A percentile compares a stretch with the other conserved stretches of the same genome.
Conservation (phyloP, 371 early-diverging fungal genomes). For the Lichtheimia ornata region DNA sequence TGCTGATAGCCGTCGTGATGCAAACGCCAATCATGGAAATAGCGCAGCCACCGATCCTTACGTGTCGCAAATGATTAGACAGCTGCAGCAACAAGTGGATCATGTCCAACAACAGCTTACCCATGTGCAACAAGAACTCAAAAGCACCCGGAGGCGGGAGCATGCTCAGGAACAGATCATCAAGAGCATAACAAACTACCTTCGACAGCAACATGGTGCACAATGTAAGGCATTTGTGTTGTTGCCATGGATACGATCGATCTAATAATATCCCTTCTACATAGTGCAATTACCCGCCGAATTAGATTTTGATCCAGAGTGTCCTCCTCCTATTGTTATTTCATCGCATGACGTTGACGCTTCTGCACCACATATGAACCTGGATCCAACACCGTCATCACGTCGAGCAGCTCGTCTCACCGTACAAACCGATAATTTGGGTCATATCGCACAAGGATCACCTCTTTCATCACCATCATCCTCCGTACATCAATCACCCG, state of each 20-base stretch:
- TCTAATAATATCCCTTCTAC: no score
- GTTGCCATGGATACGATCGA: no score
- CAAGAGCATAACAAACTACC: conserved; percentile 53
- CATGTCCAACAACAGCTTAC: conserved; percentile 67
- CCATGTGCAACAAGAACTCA: conserved; percentile 68
- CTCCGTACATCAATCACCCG: neutral
- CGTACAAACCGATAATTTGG: conserved; percentile 13
- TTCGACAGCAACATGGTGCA: conserved; percentile 38
- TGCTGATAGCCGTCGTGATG: conserved; percentile 63
- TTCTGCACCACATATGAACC: no score
- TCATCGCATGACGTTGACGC: conserved; percentile 19
- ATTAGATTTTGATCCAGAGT: conserved; percentile 5
- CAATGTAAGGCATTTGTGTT: conserved; percentile 25
- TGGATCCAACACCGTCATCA: no score
- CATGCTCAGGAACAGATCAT: conserved; percentile 56
- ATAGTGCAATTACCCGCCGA: no score
- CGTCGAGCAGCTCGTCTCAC: conserved; percentile 1
- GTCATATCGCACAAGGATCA: neutral
- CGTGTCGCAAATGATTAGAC: no score
- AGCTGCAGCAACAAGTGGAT: conserved; percentile 51
- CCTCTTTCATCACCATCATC: conserved; percentile 1
- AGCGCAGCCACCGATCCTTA: conserved; percentile 46
- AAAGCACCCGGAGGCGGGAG: conserved; percentile 60
- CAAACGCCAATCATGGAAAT: neutral
- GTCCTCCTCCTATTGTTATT: conserved; percentile 23